Base-by-base conservation (phyloP, 495 filamentous ascomycete genomes). In the Daldinia decipiens region DNA sequence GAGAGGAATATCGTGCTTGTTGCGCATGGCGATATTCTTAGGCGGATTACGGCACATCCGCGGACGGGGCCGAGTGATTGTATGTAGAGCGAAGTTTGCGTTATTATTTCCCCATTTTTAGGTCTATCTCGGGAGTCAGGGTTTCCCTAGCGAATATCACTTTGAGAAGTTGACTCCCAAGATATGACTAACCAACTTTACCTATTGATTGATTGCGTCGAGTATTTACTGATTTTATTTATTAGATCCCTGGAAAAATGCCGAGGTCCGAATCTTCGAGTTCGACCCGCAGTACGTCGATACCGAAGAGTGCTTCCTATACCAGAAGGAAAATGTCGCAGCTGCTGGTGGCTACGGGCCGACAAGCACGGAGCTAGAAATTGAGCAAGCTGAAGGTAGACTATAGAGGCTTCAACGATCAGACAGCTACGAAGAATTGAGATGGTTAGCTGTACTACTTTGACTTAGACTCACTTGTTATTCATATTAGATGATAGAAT, bases 1-100 rank as follows among this genome's bases (percentile, higher is more conserved):
- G 87, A 89, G 76, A 86, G 85, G 74, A 82, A 83, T 50, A 83
- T 90, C 59, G 81, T 87, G 13, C 85, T 88, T 0, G 86, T 89
- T 1, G 80, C 79, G 45, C 88, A 89, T 69, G 85, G 86, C 3
- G 86, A 81, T 21, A 88, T 90, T 62, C 68, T 89, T 32, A 56
- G 85, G 13, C 53, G 75, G 7, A 73, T 70, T 56, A 70, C 67
- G 32, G 34, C 59, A n/a, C 9, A 40, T 5, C 65, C 70, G 45
- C n/a, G 4, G 15, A 52, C n/a, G 38, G 79, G 77, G 9, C 78
- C 86, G 17, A 79, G 78, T 9, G 72, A 78, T 11, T 73, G 54
- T 57, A 57, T 24, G 54, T 57, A 56, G n/a, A 17, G n/a, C 2
- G 15, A 11, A 17, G 6, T 40, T 40, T 40, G 6, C 17, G 2